Percentiles rank a stretch among this genome's conserved stretches.
Conservation (phyloP, 2,329 filamentous ascomycete species). For the Claviceps digitariae region DNA sequence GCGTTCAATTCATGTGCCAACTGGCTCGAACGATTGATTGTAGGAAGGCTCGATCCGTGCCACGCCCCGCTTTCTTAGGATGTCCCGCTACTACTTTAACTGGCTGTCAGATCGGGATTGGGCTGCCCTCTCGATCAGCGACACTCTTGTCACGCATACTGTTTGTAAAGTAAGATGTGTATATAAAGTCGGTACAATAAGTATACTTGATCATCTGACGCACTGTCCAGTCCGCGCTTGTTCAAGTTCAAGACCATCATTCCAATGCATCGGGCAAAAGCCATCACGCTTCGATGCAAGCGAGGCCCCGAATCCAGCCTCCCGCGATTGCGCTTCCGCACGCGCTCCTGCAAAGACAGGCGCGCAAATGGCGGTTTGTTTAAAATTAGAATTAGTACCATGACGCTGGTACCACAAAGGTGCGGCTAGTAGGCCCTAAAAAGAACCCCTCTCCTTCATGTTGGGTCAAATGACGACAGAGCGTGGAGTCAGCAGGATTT, state of each 20-base stretch:
- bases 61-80: neutral
- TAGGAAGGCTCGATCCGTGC: neutral
- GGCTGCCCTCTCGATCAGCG: too few relatives aligned
- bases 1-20: neutral
- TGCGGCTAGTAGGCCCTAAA: neutral
- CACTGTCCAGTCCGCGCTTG: too few relatives aligned
- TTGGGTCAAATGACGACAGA: neutral
- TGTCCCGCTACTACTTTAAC: neutral
- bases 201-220: too few relatives aligned
- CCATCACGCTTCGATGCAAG: neutral
- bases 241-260: too few relatives aligned
- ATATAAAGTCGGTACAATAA: too few relatives aligned
- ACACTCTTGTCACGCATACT: too few relatives aligned
- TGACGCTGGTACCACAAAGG: neutral
- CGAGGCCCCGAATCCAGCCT: neutral
- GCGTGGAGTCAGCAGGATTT: neutral
- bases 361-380: constrained; percentile 1
- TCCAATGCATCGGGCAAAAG: too few relatives aligned
- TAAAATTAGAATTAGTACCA: constrained; percentile 1
- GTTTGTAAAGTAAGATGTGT: too few relatives aligned
- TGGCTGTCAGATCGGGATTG: too few relatives aligned
- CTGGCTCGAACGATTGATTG: too few relatives aligned
- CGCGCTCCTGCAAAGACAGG: neutral
- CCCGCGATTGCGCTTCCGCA: neutral
- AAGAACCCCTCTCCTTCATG: neutral